Conservation (phyloP, 2,329 filamentous ascomycete genomes). For the Pseudofabraea citricarpa region DNA sequence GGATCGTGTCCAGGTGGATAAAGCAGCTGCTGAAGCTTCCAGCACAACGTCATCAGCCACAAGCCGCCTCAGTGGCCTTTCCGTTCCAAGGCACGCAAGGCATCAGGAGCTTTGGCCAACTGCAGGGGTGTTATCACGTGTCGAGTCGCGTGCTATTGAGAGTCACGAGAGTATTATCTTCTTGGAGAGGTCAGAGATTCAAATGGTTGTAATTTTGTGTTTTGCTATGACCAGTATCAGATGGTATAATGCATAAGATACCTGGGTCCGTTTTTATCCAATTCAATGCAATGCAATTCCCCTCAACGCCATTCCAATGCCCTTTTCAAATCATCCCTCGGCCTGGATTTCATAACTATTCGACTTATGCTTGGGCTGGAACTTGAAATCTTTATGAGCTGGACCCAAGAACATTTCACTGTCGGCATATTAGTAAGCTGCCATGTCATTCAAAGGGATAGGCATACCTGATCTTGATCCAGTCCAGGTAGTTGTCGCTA, state of each 20-base stretch:
- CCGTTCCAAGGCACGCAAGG: conserved; percentile 1
- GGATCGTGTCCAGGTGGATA: too few species aligned
- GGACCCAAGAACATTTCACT: conserved; percentile 98
- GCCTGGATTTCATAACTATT: conserved; percentile 83
- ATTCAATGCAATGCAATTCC: too few species aligned
- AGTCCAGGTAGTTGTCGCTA: conserved; percentile 90
- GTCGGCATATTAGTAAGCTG: conserved; percentile 6
- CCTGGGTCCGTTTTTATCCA: too few species aligned
- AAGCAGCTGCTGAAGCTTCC: too few species aligned
- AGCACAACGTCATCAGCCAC: conserved; percentile 2
- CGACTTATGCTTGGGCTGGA: conserved; percentile 96
- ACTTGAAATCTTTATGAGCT: conserved; percentile 84
- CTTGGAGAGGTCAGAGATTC: too few species aligned
- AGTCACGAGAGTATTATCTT: too few species aligned
- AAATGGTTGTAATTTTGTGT: too few species aligned
- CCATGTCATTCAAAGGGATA: neutral
- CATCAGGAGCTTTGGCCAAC: neutral
- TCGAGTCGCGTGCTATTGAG: too few species aligned
- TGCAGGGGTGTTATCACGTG: neutral
- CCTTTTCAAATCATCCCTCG: conserved; percentile 54
- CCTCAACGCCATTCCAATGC: neutral
- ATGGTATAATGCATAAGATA: too few species aligned
- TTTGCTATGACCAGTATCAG: too few species aligned
- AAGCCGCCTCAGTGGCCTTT: neutral
- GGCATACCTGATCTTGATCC: conserved; percentile 94